A percentile compares a stretch with the other conserved stretches of the same genome.
phyloP scores from a whole-genome alignment of 2,329 filamentous ascomycete genomes.

The Exophiala aquamarina region DNA sequence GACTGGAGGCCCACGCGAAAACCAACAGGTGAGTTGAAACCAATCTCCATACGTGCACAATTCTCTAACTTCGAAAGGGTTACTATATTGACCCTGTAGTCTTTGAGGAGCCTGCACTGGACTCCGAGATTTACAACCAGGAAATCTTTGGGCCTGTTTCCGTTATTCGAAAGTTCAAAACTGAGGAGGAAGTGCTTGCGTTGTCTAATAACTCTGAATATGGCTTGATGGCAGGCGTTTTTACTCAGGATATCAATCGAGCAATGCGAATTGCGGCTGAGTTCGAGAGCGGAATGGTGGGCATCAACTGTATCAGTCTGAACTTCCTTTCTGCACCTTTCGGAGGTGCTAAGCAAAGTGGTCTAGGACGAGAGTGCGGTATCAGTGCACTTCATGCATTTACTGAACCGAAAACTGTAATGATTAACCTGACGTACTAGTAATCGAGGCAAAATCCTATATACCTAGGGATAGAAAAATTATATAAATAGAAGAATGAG shows the following conservation, averaged over 20 bases:
- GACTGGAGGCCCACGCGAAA: too few relatives aligned
- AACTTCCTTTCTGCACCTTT: conserved; percentile 39
- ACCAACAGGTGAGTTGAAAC: too few relatives aligned
- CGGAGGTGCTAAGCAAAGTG: conserved; percentile 45
- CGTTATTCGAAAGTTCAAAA: conserved; percentile 37
- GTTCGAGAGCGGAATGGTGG: conserved; percentile 44
- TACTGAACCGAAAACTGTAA: conserved; percentile 37
- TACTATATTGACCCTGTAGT: conserved; percentile 40
- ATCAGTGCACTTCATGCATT: conserved; percentile 39
- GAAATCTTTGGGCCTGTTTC: conserved; percentile 45
- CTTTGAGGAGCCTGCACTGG: conserved; percentile 32
- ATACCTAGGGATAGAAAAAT: background rate
- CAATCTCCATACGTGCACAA: too few relatives aligned
- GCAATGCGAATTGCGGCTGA: conserved; percentile 40
- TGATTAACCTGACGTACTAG: conserved; percentile 33
- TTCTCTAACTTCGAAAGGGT: too few relatives aligned
- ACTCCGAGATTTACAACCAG: conserved; percentile 36
- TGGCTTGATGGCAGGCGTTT: conserved; percentile 42
- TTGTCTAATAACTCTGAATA: conserved; percentile 40
- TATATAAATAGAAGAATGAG: too few relatives aligned
- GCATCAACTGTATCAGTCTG: conserved; percentile 44
- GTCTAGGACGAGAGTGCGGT: conserved; percentile 50
- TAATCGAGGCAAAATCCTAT: too few relatives aligned
- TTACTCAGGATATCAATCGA: conserved; percentile 40
- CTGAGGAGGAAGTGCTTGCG: conserved; percentile 37